phyloP scores from a whole-genome alignment of 306 rosid genomes.

The Inga laurina region DNA sequence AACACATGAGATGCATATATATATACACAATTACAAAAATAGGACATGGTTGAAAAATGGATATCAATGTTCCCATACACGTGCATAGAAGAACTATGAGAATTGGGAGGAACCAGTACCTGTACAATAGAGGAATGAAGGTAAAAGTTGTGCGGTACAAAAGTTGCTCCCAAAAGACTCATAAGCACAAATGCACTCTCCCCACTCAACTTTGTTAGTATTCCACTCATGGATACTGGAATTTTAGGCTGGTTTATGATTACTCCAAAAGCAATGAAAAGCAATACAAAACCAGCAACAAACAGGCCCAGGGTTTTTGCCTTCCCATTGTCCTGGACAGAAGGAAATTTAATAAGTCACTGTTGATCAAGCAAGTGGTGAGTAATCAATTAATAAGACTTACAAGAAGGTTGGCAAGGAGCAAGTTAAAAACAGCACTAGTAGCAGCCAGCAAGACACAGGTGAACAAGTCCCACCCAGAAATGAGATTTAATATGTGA shows the following conservation, averaged over 20 bases:
- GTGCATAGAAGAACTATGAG: conserved; percentile 14
- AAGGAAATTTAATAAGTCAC: conserved; percentile 30
- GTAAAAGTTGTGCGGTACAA: conserved; percentile 94
- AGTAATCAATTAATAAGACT: conserved; percentile 34
- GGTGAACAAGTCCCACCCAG: conserved; percentile 95
- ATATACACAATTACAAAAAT: neutral
- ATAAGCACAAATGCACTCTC: conserved; percentile 86
- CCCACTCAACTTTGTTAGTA: conserved; percentile 68
- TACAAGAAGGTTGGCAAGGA: conserved; percentile 76
- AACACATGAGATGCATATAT: neutral
- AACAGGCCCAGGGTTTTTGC: conserved; percentile 54
- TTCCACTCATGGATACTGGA: conserved; percentile 69
- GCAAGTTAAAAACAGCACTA: conserved; percentile 61
- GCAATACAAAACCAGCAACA: conserved; percentile 63
- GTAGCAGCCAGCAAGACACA: conserved; percentile 83
- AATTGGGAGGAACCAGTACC: conserved; percentile 52
- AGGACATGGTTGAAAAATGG: neutral
- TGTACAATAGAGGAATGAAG: conserved; percentile 92
- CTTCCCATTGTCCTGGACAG: conserved; percentile 65
- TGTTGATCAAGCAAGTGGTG: conserved; percentile 11
- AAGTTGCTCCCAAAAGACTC: conserved; percentile 95
- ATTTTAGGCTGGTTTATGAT: conserved; percentile 66
- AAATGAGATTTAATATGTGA: conserved; percentile 84
- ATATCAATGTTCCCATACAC: conserved; percentile 2
- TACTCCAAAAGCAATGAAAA: conserved; percentile 67